Conservation (phyloP, 129 eudicot genomes). For the Solidago caesia region DNA sequence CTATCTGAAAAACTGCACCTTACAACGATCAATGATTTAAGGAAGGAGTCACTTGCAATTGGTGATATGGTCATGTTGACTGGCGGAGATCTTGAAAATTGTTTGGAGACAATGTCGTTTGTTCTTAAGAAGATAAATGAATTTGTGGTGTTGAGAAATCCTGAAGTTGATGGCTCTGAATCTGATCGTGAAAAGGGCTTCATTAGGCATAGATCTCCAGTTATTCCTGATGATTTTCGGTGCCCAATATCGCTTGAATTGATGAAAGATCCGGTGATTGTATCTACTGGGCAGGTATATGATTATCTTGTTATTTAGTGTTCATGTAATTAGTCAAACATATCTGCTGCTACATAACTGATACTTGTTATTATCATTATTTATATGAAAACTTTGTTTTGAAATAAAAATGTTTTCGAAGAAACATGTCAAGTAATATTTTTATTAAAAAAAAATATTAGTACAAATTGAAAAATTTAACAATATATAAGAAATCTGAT, state of each 20-base stretch:
- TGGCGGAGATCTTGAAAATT: slow-evolving; percentile 7
- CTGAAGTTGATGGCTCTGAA: neutral
- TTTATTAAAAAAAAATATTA: no score
- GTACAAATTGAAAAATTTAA: no score
- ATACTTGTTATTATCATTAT: no score
- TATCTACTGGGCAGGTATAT: slow-evolving; percentile 8
- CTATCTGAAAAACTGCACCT: slow-evolving; percentile 13
- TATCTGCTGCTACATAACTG: no score
- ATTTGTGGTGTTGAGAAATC: slow-evolving; percentile 3
- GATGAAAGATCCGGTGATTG: slow-evolving; percentile 10
- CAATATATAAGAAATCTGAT: no score
- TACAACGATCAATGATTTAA: neutral
- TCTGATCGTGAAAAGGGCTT: slow-evolving; percentile 4
- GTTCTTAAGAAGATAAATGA: slow-evolving; percentile 11
- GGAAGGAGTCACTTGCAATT: slow-evolving; percentile 13
- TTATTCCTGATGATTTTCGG: slow-evolving; percentile 10
- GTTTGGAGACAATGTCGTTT: slow-evolving; percentile 8
- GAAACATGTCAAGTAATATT: no score
- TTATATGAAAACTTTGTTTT: no score
- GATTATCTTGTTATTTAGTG: neutral
- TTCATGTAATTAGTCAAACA: neutral
- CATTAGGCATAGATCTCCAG: slow-evolving; percentile 2
- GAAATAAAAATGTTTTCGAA: no score
- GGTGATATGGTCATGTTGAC: slow-evolving; percentile 1
- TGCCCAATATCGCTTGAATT: slow-evolving; percentile 12